Evolutionary conservation across 2,329 filamentous ascomycete genomes (phyloP).

Genomic region (Sporothrix pseudoabietina): DNA sequence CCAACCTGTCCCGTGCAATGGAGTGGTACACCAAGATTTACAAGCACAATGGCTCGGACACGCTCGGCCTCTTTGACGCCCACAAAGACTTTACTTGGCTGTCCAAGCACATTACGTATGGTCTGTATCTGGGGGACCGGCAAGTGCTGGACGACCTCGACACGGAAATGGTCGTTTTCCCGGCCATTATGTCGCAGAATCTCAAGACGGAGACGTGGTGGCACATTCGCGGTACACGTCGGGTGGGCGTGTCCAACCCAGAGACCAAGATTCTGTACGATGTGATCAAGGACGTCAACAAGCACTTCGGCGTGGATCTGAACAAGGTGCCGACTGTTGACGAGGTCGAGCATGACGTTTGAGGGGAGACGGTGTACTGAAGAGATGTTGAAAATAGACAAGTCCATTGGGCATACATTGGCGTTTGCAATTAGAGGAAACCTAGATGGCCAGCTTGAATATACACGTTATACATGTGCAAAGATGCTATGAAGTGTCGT

Average conservation of each 20-base stretch:
- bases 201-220: slow-evolving; percentile 55
- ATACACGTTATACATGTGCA: neutral
- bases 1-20: slow-evolving; percentile 55
- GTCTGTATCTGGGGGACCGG: slow-evolving; percentile 59
- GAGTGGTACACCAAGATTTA: slow-evolving; percentile 62
- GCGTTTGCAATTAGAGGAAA: slow-evolving; percentile 2
- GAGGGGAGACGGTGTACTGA: neutral
- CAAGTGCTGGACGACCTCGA: slow-evolving; percentile 56
- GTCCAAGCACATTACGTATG: slow-evolving; percentile 59
- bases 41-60: slow-evolving; percentile 48
- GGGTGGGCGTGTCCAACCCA: slow-evolving; percentile 50
- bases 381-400: neutral
- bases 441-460: neutral
- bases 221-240: slow-evolving; percentile 55
- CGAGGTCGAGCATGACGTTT: slow-evolving; percentile 39
- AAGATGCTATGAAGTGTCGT: neutral
- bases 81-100: slow-evolving; percentile 53
- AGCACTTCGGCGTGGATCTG: slow-evolving; percentile 36
- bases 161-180: slow-evolving; percentile 57
- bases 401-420: neutral
- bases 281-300: slow-evolving; percentile 36
- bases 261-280: slow-evolving; percentile 46
- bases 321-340: slow-evolving; percentile 39
- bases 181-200: slow-evolving; percentile 62
- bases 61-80: slow-evolving; percentile 43